Percentiles rank a stretch among this genome's conserved stretches.
These are phyloP conservation scores for Colletotrichum neosansevieriae DNA, from an alignment of 2,329 filamentous ascomycete species.

Conservation along the genomic window DNA sequence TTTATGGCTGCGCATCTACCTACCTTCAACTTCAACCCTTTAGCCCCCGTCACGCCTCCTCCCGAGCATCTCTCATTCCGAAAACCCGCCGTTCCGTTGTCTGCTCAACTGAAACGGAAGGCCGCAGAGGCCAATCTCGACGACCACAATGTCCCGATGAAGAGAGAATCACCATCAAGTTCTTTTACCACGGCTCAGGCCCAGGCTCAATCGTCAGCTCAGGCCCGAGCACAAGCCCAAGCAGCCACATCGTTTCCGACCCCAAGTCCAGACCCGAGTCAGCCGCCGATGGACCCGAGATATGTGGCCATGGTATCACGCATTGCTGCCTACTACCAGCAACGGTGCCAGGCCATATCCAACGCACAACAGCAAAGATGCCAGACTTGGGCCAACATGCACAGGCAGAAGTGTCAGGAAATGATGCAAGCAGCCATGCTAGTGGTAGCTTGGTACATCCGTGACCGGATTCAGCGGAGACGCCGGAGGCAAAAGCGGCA, in stretches of 20 bases:
- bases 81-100: slow-evolving; percentile 33
- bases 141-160: slow-evolving; percentile 32
- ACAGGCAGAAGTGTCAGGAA: slow-evolving; percentile 61
- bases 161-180: slow-evolving; percentile 18
- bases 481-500: slow-evolving; percentile 55
- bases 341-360: slow-evolving; percentile 60
- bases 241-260: slow-evolving; percentile 16
- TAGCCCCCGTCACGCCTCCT: slow-evolving; percentile 54
- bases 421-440: slow-evolving; percentile 63
- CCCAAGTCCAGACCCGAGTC: slow-evolving; percentile 19
- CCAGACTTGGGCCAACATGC: slow-evolving; percentile 60
- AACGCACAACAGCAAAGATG: slow-evolving; percentile 62
- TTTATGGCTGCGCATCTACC: slow-evolving; percentile 39
- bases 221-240: too few species aligned
- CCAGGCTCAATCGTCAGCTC: background rate
- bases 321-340: slow-evolving; percentile 62
- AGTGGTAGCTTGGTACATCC: slow-evolving; percentile 63
- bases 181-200: slow-evolving; percentile 24
- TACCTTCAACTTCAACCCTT: slow-evolving; percentile 47
- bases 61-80: slow-evolving; percentile 53
- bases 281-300: slow-evolving; percentile 52
- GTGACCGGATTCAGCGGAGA: slow-evolving; percentile 59
- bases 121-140: slow-evolving; percentile 32
- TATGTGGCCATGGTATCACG: slow-evolving; percentile 60
- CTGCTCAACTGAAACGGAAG: slow-evolving; percentile 41